Base-by-base conservation (phyloP, 1,284 basidiomycete species). In the Porodaedalea pini region DNA sequence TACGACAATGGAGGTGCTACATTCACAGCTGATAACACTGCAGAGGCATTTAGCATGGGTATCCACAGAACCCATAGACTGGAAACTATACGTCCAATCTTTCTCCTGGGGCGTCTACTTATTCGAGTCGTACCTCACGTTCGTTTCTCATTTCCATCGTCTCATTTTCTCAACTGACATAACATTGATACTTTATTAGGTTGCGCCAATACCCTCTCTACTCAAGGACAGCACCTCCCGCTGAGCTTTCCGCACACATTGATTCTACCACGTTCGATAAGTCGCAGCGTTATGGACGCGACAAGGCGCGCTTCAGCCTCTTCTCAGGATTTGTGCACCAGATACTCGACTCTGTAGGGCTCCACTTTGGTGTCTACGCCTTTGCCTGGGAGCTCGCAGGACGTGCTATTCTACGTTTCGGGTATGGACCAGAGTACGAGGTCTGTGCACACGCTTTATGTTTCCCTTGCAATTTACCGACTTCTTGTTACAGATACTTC, bases 291-390 rank as follows among this genome's bases (percentile, higher is more conserved):
- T 99, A 99, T 74, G 92, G 93, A 17, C 82, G 80, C 51, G 92
- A 96, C 79, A 98, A 98, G 74, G 88, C 93, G n/a, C 81, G 82
- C 66, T 95, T 90, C 71, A 81, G 83, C 0, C 73, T 96, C 45
- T 70, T 93, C 62, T 83, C 86, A 0, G 83, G 85, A 1, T 62
- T 94, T 56, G 85, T 87, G 70, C 85, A 85, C 67, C 90, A 93
- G 68, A 65, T 78, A 41, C 67, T 92, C 29, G 88, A 90, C 61
- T 88, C 86, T 13, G 68, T 73, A 5, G 72, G 94, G 71, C 76
- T 98, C 21, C 82, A 88, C 36, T 83, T 77, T 64, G 89, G 89
- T 2, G 78, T 89, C 51, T 94, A 92, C 67, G 83, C 91, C 1
- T 88, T 83, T 81, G 79, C 84, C 8, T 97, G 94, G 94, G 72